A percentile compares a stretch with the other conserved stretches of the same genome.
Conservation (phyloP, 2,329 filamentous ascomycete species). For the Alternaria arbusti region DNA sequence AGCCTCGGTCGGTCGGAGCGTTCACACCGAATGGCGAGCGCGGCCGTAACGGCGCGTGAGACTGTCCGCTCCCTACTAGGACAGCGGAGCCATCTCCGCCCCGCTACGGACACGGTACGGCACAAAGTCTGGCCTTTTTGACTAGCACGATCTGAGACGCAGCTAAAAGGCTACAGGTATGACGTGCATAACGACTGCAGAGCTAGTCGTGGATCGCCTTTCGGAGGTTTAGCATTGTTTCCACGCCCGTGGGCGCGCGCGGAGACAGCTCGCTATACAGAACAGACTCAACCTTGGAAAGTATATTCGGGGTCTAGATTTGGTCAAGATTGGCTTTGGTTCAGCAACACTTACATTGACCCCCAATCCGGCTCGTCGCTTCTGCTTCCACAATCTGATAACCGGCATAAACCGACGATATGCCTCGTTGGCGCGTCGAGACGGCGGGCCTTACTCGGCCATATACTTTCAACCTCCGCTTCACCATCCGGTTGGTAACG, state of each 20-base stretch:
- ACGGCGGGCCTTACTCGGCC: conserved; percentile 1
- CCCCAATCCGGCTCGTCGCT: neutral
- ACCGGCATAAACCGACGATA: neutral
- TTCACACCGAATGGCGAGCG: neutral
- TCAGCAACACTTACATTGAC: neutral
- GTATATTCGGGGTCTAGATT: neutral
- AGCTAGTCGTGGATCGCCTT: conserved; percentile 10
- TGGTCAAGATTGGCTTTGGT: neutral
- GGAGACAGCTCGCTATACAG: conserved; percentile 1
- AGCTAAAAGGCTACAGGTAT: conserved; percentile 11
- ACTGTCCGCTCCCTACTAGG: neutral
- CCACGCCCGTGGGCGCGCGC: neutral
- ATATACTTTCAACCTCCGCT: neutral
- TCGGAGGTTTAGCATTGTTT: conserved; percentile 10
- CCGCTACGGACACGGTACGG: neutral
- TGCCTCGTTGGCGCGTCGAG: neutral
- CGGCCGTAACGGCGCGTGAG: neutral
- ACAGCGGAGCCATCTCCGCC: conserved; percentile 7
- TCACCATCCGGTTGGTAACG: neutral
- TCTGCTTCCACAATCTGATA: neutral
- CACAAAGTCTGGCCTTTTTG: neutral
- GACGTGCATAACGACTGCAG: conserved; percentile 17
- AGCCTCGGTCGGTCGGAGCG: neutral
- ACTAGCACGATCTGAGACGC: conserved; percentile 8
- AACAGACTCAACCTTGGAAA: neutral